Conservation (phyloP, 2,329 filamentous ascomycete genomes). For the Colletotrichum echinochloae region DNA sequence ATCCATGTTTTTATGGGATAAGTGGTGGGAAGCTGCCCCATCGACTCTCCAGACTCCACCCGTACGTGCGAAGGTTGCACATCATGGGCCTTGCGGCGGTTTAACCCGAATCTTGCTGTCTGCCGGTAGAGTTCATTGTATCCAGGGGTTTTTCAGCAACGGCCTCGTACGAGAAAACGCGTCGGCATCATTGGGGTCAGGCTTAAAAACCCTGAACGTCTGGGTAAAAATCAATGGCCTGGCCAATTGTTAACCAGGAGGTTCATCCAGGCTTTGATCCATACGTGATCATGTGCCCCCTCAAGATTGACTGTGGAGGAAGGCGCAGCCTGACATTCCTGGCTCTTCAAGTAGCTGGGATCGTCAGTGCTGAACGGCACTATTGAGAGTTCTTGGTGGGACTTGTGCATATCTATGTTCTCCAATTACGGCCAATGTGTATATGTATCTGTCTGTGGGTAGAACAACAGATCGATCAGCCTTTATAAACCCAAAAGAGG, state of each 20-base stretch:
- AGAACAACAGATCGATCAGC: constrained; percentile 6
- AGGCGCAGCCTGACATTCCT: not conserved
- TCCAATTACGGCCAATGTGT: not conserved
- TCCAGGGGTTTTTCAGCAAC: constrained; percentile 4
- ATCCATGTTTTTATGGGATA: constrained; percentile 21
- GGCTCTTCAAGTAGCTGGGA: not conserved
- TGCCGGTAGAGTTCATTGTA: not conserved
- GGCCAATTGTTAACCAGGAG: constrained; percentile 2
- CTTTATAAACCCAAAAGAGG: not conserved
- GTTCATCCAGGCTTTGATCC: constrained; percentile 13
- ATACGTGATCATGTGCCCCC: not conserved
- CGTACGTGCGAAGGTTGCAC: no score
- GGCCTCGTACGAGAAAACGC: constrained; percentile 32
- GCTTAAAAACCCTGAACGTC: not conserved
- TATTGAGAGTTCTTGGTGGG: not conserved
- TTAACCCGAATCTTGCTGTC: constrained; percentile 20
- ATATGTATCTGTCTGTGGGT: not conserved
- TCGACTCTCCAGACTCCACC: no score
- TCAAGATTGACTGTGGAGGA: not conserved
- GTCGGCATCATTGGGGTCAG: not conserved
- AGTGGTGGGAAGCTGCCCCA: constrained; percentile 7
- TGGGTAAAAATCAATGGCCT: not conserved
- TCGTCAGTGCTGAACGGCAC: not conserved
- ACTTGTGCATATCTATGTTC: constrained; percentile 15
- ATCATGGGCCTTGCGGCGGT: constrained; percentile 28